Conservation (phyloP, 768 basidiomycete species). For the Polyporus arcularius region DNA sequence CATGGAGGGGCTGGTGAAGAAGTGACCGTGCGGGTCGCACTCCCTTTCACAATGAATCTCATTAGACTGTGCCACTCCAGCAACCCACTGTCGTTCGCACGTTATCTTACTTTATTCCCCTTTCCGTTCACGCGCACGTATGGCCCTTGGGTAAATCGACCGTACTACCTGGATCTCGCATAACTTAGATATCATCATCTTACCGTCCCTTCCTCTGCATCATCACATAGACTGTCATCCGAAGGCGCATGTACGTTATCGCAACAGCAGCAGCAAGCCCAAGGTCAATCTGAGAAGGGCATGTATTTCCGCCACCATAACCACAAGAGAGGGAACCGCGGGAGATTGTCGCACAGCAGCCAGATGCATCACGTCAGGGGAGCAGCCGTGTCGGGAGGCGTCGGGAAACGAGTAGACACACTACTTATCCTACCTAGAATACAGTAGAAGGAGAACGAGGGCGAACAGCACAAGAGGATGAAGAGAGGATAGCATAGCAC, state of each 20-base stretch:
- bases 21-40: slow-evolving; percentile 11
- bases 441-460: not conserved
- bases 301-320: no score
- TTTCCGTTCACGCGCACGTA: not conserved
- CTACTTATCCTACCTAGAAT: not conserved
- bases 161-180: not conserved
- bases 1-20: slow-evolving; percentile 56
- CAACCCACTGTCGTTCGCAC: not conserved
- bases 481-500: not conserved
- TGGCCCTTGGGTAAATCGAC: not conserved
- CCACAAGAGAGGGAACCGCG: no score
- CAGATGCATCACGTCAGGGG: no score
- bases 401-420: no score
- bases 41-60: no score
- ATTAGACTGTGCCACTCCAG: not conserved
- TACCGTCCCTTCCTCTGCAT: not conserved
- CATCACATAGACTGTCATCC: no score
- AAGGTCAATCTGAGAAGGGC: no score
- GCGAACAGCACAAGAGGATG: not conserved
- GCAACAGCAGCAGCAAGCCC: no score
- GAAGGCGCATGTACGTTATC: no score
- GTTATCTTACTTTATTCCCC: not conserved
- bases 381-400: no score
- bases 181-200: not conserved
- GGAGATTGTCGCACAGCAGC: no score